Conservation (phyloP, 306 rosid species). For the Cicer chorassanicum region DNA sequence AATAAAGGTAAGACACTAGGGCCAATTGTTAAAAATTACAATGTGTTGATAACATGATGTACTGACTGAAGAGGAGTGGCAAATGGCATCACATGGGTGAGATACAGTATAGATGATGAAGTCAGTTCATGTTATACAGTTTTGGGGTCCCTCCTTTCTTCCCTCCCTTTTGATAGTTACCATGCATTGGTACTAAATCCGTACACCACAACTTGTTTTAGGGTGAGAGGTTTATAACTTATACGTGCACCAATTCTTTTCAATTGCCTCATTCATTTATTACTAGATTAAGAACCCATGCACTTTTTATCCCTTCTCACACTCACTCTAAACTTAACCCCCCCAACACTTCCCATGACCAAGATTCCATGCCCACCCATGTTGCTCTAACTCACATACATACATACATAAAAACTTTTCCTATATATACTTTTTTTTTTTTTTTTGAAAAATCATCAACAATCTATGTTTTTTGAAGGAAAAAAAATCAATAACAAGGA, state of each 20-base stretch:
- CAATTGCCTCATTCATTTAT: slow-evolving; percentile 42
- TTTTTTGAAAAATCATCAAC: no score
- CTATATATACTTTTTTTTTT: no score
- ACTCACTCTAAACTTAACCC: slow-evolving; percentile 17
- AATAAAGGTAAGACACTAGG: slow-evolving; percentile 44
- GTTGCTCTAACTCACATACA: slow-evolving; percentile 48
- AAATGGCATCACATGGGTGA: slow-evolving; percentile 67
- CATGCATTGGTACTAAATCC: slow-evolving; percentile 49
- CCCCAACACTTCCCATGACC: slow-evolving; percentile 40
- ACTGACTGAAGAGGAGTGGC: slow-evolving; percentile 40
- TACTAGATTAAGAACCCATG: slow-evolving; percentile 45
- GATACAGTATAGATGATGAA: slow-evolving; percentile 45
- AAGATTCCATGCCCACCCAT: slow-evolving; percentile 52
- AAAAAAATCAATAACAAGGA: no score
- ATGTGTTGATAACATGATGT: slow-evolving; percentile 46
- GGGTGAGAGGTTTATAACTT: slow-evolving; percentile 32
- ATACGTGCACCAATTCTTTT: slow-evolving; percentile 45
- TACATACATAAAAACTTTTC: slow-evolving; percentile 13
- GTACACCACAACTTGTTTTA: slow-evolving; percentile 51
- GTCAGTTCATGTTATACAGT: slow-evolving; percentile 56
- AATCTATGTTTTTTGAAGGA: no score
- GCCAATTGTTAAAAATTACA: slow-evolving; percentile 31
- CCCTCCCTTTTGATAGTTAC: slow-evolving; percentile 50
- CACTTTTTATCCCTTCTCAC: slow-evolving; percentile 37
- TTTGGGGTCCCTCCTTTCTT: slow-evolving; percentile 48